Base-by-base conservation (phyloP, 768 basidiomycete genomes). In the Xerocomus potaroensis region DNA sequence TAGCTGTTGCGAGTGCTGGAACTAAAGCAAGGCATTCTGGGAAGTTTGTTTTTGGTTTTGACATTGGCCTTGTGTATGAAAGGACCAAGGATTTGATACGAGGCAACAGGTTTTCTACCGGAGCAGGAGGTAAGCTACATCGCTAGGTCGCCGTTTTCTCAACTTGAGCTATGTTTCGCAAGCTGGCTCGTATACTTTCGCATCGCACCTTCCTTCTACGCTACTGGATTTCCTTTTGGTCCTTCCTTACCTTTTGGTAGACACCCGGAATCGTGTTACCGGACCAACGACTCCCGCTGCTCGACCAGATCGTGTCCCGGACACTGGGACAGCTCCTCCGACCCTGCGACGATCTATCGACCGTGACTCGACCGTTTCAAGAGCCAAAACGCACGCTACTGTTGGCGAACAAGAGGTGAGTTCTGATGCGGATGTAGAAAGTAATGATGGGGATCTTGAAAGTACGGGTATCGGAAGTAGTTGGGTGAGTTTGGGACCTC, bases 401-500 rank as follows among this genome's bases (percentile, higher is more conserved):
- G 48, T 44, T 12, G 43, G 50, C 2, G 58, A 59, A 41, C 54
- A 57, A 16, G 85, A 81, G 45, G 68, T 71, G 16, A 73, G 69
- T 35, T 85, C 84, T 1, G 85, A 88, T 43, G 76, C 77, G 6
- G 87, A 88, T 47, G 72, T 78, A 10, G 86, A 87, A 63, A 83
- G 83, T 55, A 81, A 79, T 53, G 67, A 71, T 11, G 76, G 74
- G 2, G 79, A 78, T 47, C 70, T 75, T 3, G 80, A 76, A 48
- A 63, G 55, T 11, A 67, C 72, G 5, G 72, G 71, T 24, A 78
- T 78, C 22, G 78, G 69, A 30, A 73, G 78, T 40, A 87, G 84
- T 52, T 91, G 87, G 87, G 69, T 91, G 42, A 87, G 79, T 60
- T 66, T 89, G 59, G 60, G 59, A 31, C 46, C 60, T 8, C 61